A percentile compares a stretch with the other conserved stretches of the same genome.
phyloP scores from a whole-genome alignment of 768 basidiomycete genomes.

The Mycena metata region DNA sequence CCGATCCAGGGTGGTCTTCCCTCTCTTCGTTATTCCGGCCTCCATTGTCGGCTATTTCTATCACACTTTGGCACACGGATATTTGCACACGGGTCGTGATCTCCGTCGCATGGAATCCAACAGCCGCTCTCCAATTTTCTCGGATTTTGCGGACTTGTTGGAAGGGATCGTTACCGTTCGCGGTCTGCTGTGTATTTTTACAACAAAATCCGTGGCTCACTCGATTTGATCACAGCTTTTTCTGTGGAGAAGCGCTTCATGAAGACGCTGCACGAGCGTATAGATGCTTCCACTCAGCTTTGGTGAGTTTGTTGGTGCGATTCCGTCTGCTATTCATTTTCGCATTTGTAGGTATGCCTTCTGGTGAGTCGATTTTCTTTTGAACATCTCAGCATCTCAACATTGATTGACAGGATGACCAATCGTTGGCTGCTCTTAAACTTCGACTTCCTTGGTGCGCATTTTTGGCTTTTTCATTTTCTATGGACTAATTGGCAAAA shows the following conservation, averaged over 20 bases:
- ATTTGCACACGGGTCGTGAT: conserved; percentile 23
- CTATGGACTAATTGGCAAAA: conserved; percentile 13
- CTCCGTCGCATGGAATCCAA: conserved; percentile 33
- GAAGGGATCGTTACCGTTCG: conserved; percentile 89
- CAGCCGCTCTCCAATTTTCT: conserved; percentile 73
- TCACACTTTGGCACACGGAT: not conserved
- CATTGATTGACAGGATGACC: conserved; percentile 44
- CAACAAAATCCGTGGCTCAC: conserved; percentile 73
- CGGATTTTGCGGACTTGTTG: conserved; percentile 84
- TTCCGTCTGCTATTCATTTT: too few relatives aligned
- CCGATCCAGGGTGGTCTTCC: conserved; percentile 72
- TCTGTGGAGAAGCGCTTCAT: conserved; percentile 85
- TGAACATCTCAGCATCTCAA: conserved; percentile 81
- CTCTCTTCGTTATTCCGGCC: conserved; percentile 80
- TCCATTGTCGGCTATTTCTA: conserved; percentile 19
- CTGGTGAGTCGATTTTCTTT: conserved; percentile 65
- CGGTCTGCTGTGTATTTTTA: not conserved
- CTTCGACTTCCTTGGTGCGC: conserved; percentile 30
- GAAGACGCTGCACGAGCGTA: conserved; percentile 76
- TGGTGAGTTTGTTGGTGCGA: conserved; percentile 51
- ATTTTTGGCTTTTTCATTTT: not conserved
- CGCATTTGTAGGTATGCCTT: conserved; percentile 51
- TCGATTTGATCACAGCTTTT: conserved; percentile 62
- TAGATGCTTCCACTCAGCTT: conserved; percentile 87
- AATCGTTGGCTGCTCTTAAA: conserved; percentile 31